Conservation (phyloP, 352 stramenopile genomes). For the Aphanomyces stellatus region DNA sequence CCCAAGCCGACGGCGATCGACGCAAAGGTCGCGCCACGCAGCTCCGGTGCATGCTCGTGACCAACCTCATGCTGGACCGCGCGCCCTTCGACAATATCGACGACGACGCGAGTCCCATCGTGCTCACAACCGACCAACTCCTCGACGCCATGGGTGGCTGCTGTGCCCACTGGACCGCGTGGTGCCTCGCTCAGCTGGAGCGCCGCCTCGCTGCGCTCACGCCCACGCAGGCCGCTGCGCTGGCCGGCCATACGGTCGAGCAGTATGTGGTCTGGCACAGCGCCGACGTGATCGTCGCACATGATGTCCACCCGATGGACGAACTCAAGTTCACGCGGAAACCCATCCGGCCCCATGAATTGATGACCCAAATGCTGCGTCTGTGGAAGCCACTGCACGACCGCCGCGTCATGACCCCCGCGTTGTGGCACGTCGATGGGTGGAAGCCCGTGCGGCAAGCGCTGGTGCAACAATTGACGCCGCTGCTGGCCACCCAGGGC, state of each 20-base stretch:
- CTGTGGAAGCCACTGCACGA: neutral
- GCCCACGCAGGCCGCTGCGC: neutral
- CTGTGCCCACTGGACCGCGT: neutral
- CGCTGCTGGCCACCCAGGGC: neutral
- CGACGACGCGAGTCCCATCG: neutral
- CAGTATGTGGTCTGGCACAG: neutral
- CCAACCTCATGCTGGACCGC: neutral
- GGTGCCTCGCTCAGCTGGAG: neutral
- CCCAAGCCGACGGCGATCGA: neutral
- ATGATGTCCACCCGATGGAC: neutral
- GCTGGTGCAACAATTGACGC: neutral
- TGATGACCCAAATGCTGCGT: neutral
- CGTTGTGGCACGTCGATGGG: neutral
- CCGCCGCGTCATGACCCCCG: neutral
- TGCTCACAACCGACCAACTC: neutral
- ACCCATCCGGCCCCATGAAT: neutral
- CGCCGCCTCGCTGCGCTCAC: neutral
- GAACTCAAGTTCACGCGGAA: neutral
- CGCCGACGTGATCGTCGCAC: neutral
- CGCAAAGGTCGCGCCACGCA: neutral
- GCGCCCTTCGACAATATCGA: too few species aligned
- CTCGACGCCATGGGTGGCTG: neutral
- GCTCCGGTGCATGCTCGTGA: neutral
- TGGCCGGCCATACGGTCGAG: neutral
- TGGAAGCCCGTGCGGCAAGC: constrained; percentile 7